Base-by-base conservation (phyloP, 2,329 filamentous ascomycete genomes). In the Dactylonectria macrodidyma region DNA sequence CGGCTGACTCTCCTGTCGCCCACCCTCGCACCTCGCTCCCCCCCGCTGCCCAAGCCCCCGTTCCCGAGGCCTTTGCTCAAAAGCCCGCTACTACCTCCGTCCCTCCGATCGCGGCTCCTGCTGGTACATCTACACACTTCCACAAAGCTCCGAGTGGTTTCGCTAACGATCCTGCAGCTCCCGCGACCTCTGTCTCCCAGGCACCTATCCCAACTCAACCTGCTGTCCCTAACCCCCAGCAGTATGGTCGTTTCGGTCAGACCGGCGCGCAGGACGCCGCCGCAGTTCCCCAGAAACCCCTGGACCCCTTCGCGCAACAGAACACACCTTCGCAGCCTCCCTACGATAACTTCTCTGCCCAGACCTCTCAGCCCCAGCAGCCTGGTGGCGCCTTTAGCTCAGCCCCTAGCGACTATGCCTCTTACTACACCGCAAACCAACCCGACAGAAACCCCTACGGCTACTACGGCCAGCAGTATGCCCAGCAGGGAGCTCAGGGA, bases 1-100 rank as follows among this genome's bases (percentile, higher is more conserved):
- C 95, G 33, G 94, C 95, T 73, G 95, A 97, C 79, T 98, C 96
- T 19, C 96, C 96, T 41, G 90, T 95, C 69, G 88, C 94, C 61
- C 91, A 93, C 73, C 95, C 96, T 70, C 91, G 95, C 75, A 92
- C 96, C 69, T 93, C 95, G 12, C 88, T 98, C 30, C 95, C 96
- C 72, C 95, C 95, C 44, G 90, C 88, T 16, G 79, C 85, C 22
- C 88, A 90, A 68, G 82, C 87, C 19, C 82, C 86, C 9, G 83
- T 86, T n/a, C 84, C 88, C 14, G 90, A 92, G 46, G 74, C 85
- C 9, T 87, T 90, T 75, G 78, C 86, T 14, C 88, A 87, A 79
- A 89, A 91, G 78, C 84, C 89, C 59, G 82, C 84, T 22, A 80
- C 86, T 62, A 78, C 84, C 36, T 38, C 64, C 62, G 81, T 84